These are phyloP conservation scores for Lophiotrema nucula DNA, from an alignment of 495 filamentous ascomycete species.

Conservation along the genomic window DNA sequence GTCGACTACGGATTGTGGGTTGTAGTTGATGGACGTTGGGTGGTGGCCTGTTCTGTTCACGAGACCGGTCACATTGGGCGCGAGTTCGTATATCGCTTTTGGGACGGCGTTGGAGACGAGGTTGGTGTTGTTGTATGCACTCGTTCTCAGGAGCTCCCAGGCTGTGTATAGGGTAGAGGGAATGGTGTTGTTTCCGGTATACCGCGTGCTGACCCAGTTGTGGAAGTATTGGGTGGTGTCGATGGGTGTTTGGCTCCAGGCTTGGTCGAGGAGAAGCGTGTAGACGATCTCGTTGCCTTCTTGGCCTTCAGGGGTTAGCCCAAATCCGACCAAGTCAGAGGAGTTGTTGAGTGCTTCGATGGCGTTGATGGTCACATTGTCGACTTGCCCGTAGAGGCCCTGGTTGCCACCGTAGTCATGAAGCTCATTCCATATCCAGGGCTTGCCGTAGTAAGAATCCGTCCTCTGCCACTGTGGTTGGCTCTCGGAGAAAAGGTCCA, in stretches of 20 bases:
- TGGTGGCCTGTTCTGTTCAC: conserved; percentile 46
- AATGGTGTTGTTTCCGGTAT: conserved; percentile 39
- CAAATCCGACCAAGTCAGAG: conserved; percentile 47
- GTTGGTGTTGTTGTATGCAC: conserved; percentile 55
- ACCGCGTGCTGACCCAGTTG: conserved; percentile 49
- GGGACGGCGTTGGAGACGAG: conserved; percentile 45
- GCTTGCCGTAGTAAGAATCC: conserved; percentile 53
- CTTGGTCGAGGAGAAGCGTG: conserved; percentile 52
- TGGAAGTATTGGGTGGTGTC: conserved; percentile 49
- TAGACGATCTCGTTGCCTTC: conserved; percentile 59
- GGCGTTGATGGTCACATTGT: conserved; percentile 50
- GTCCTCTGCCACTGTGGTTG: conserved; percentile 54
- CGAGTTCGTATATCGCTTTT: conserved; percentile 49
- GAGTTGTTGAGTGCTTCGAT: conserved; percentile 46
- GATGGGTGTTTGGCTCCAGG: conserved; percentile 48
- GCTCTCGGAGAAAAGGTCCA: conserved; percentile 54
- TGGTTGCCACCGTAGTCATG: conserved; percentile 54
- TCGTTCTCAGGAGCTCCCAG: conserved; percentile 51
- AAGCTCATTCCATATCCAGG: conserved; percentile 45
- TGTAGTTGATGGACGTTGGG: conserved; percentile 48
- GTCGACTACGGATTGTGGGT: conserved; percentile 42
- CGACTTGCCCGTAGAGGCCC: conserved; percentile 54
- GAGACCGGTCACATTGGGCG: conserved; percentile 45
- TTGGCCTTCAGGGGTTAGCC: conserved; percentile 52
- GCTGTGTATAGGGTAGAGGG: conserved; percentile 45